Evolutionary conservation across 2,329 filamentous ascomycete genomes (phyloP), one percentile per base, ranked within the genome.

Genomic region (Akanthomyces muscarius): DNA sequence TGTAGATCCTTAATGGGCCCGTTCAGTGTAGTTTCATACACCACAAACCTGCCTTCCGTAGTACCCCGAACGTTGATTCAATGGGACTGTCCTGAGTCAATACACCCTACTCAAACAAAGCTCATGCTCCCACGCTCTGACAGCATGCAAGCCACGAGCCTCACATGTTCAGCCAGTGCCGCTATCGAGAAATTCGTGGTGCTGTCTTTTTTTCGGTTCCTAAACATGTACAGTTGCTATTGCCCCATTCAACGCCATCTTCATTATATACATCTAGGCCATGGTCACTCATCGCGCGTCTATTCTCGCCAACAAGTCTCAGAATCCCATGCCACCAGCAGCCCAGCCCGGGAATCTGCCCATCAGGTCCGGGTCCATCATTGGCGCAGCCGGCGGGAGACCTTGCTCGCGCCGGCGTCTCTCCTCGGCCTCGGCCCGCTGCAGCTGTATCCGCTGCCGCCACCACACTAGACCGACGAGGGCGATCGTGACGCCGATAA

Each of bases 391-490:
- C 8, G 67, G 69, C 51, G 68, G 71, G 16, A 72, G 67, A 5
- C 70, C 72, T 64, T 75, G 73, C 48, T 73, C 71, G 61, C 71
- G 69, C 58, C 72, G 68, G 52, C 71, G 69, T 21, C 66, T 73
- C 30, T 75, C 71, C 36, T 76, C 72, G 25, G 68, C 69, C 63
- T 74, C 69, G n/a, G 68, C 70, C 58, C 83, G 80, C 36, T 78
- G 81, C 67, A 88, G 80, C 71, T 91, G 89, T 64, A 86, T 80
- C 71, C 86, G 87, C 66, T 91, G 88, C 23, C 91, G 82, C 73
- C 95, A 94, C 75, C 92, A 96, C 18, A 98, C 82, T 38, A 98
- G 79, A 59, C 90, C 85, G 0, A 90, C 86, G 61, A 98, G 80
- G 0, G 87, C 86, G 16, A 87, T 86, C 0, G 90, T 88, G 16